Conservation (phyloP, 345 rosid species). For the Triadica sebifera region DNA sequence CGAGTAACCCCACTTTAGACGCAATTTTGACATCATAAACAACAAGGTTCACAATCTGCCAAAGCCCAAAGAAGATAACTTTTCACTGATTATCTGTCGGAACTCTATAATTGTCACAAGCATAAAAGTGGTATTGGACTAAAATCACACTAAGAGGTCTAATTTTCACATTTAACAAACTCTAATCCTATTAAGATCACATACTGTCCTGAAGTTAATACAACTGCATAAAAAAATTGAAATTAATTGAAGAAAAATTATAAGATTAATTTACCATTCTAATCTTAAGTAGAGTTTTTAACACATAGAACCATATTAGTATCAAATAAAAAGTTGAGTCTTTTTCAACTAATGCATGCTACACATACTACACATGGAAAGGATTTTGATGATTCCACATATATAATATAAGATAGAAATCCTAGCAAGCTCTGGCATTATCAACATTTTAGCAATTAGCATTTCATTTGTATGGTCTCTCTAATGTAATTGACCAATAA, state of each 20-base stretch:
- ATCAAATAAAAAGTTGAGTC: background rate
- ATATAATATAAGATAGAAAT: background rate
- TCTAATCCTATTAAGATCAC: background rate
- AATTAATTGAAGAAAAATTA: background rate
- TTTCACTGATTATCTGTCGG: background rate
- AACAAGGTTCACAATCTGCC: background rate
- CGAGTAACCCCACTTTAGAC: background rate
- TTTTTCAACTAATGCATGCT: background rate
- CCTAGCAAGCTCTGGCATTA: background rate
- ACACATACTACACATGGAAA: background rate
- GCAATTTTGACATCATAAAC: background rate
- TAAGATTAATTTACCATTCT: background rate
- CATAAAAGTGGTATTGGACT: background rate
- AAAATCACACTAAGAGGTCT: background rate
- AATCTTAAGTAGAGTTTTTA: background rate
- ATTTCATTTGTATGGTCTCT: background rate
- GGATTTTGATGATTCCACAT: background rate
- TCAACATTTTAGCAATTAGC: conserved; percentile 1
- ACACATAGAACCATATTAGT: background rate
- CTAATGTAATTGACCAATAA: background rate
- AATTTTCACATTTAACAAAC: background rate
- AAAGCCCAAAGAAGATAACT: background rate
- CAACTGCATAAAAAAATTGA: background rate
- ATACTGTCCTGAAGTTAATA: background rate
- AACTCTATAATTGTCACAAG: background rate